Conservation (phyloP, 164 flowering plant genomes). For the Warburgia ugandensis region DNA sequence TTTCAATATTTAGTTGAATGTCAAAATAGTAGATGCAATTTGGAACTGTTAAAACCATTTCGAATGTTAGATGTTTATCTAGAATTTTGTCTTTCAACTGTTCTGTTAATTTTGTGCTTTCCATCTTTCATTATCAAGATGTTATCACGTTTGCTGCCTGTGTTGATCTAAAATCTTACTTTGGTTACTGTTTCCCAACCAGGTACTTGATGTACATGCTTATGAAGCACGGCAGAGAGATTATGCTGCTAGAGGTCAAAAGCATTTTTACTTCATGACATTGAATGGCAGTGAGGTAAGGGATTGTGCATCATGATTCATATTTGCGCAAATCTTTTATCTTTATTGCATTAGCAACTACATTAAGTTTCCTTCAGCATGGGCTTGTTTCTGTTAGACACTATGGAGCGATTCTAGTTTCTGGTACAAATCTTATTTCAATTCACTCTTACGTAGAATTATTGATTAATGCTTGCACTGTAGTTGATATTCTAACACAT, state of each 20-base stretch:
- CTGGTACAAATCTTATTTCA: too few relatives aligned
- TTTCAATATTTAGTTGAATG: background rate
- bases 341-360: background rate
- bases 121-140: background rate
- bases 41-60: too few relatives aligned
- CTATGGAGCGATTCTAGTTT: too few relatives aligned
- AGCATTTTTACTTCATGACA: conserved; percentile 98
- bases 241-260: conserved; percentile 81
- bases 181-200: conserved; percentile 7
- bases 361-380: background rate
- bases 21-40: background rate
- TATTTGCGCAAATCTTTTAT: background rate
- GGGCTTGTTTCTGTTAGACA: too few relatives aligned
- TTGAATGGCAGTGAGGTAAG: conserved; percentile 91
- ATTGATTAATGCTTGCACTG: too few relatives aligned
- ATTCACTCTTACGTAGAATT: too few relatives aligned
- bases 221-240: conserved; percentile 83
- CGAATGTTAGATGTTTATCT: too few relatives aligned
- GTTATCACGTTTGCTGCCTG: background rate
- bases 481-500: too few relatives aligned
- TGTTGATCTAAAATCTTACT: background rate
- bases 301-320: conserved; percentile 1
- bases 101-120: too few relatives aligned
- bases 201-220: conserved; percentile 87
- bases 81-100: too few relatives aligned